Conservation (phyloP, 1,139 yeast species). For the Blastobotrys elegans region DNA sequence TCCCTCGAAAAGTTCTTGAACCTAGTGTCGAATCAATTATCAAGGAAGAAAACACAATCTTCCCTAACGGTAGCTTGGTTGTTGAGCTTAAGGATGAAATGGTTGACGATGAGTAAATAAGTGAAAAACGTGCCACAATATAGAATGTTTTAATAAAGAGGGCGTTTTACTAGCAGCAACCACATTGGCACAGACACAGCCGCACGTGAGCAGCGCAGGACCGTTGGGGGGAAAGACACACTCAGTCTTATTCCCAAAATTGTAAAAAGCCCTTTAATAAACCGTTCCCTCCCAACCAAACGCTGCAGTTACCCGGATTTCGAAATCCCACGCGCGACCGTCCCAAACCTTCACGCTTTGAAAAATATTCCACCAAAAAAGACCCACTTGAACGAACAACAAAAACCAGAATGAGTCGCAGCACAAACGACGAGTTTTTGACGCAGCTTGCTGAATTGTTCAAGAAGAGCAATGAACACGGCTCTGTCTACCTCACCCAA, state of each 20-base stretch:
- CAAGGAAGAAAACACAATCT: slow-evolving; percentile 42
- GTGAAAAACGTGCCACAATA: too few relatives aligned
- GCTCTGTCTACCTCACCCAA: slow-evolving; percentile 29
- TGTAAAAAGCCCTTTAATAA: too few relatives aligned
- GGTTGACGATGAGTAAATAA: slow-evolving; percentile 31
- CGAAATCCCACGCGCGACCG: too few relatives aligned
- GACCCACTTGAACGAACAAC: neutral
- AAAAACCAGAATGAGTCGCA: slow-evolving; percentile 5
- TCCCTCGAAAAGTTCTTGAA: slow-evolving; percentile 49
- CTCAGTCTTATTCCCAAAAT: too few relatives aligned
- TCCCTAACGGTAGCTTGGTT: slow-evolving; percentile 58
- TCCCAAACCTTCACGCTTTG: too few relatives aligned
- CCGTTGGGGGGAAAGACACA: too few relatives aligned
- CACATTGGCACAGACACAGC: too few relatives aligned
- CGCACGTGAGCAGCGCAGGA: too few relatives aligned
- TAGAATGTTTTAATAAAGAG: neutral
- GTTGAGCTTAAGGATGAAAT: slow-evolving; percentile 40
- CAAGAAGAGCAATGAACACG: slow-evolving; percentile 39
- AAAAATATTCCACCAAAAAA: neutral
- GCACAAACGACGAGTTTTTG: slow-evolving; percentile 25
- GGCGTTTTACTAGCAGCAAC: neutral
- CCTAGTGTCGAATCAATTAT: slow-evolving; percentile 32
- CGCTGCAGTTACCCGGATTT: too few relatives aligned
- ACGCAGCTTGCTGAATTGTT: slow-evolving; percentile 28
- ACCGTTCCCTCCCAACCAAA: too few relatives aligned